phyloP scores from a whole-genome alignment of 805 yeast genomes.

The Hanseniaspora valbyensis region DNA sequence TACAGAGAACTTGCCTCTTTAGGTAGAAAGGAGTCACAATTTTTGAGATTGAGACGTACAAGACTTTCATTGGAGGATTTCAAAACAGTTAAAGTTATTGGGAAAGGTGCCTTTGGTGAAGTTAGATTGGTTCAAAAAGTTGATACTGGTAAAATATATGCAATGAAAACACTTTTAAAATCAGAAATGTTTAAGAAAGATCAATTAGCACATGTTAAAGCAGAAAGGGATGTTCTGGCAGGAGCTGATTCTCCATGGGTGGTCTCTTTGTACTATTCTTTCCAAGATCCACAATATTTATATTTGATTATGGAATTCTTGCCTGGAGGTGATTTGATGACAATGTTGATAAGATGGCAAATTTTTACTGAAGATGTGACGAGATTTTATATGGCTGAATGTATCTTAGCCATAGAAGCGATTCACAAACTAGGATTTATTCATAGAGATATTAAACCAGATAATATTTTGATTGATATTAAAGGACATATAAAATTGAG shows the following conservation, averaged over 20 bases:
- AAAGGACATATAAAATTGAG: constrained; percentile 71
- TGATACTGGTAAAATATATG: constrained; percentile 83
- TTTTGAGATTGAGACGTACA: constrained; percentile 73
- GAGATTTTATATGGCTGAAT: constrained; percentile 89
- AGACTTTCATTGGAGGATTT: constrained; percentile 74
- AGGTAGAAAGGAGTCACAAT: constrained; percentile 83
- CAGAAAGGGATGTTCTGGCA: constrained; percentile 90
- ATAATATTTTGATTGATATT: constrained; percentile 79
- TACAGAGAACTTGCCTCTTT: constrained; percentile 69
- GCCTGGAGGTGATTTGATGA: constrained; percentile 85
- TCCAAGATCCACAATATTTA: constrained; percentile 66
- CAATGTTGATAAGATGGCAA: constrained; percentile 91
- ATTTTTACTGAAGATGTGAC: constrained; percentile 88
- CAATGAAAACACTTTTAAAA: constrained; percentile 85
- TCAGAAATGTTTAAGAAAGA: constrained; percentile 92
- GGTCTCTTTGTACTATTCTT: constrained; percentile 66
- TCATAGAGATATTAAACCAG: constrained; percentile 96
- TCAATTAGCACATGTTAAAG: constrained; percentile 88
- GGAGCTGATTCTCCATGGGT: constrained; percentile 86
- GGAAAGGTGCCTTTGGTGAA: constrained; percentile 97
- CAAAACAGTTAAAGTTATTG: constrained; percentile 75
- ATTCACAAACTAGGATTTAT: constrained; percentile 87
- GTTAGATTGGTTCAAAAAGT: constrained; percentile 86
- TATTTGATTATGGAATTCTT: constrained; percentile 90
- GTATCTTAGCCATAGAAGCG: constrained; percentile 89